Evolutionary conservation across 352 stramenopile genomes (phyloP).

Genomic region (Phytophthora meadii): DNA sequence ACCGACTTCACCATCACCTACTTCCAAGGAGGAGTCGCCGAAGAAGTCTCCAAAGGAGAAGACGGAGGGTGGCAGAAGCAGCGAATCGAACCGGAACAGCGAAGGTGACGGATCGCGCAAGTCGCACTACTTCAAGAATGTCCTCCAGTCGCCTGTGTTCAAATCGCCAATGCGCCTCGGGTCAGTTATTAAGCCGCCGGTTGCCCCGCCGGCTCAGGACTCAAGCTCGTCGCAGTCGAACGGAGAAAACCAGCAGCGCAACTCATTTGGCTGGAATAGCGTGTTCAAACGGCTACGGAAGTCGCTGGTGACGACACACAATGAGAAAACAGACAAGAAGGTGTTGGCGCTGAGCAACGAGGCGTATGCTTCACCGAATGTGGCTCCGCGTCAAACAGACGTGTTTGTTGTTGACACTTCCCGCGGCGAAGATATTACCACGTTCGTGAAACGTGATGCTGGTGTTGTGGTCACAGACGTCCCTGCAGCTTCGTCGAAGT

Average conservation of each 20-base stretch:
- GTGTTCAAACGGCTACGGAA: slow-evolving; percentile 85
- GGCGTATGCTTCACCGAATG: slow-evolving; percentile 55
- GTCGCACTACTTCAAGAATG: slow-evolving; percentile 88
- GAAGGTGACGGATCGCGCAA: slow-evolving; percentile 57
- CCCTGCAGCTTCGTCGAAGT: slow-evolving; percentile 41
- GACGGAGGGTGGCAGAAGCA: slow-evolving; percentile 17
- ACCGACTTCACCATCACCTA: slow-evolving; percentile 15
- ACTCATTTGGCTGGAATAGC: slow-evolving; percentile 81
- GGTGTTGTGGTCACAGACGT: slow-evolving; percentile 75
- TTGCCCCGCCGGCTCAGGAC: slow-evolving; percentile 40
- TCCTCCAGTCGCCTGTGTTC: slow-evolving; percentile 86
- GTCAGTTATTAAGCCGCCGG: slow-evolving; percentile 73
- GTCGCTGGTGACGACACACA: slow-evolving; percentile 72
- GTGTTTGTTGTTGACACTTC: slow-evolving; percentile 84
- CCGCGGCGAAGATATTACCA: slow-evolving; percentile 84
- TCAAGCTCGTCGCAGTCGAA: slow-evolving; percentile 33
- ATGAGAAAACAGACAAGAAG: slow-evolving; percentile 74
- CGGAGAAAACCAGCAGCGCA: slow-evolving; percentile 41
- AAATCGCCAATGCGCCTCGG: slow-evolving; percentile 80
- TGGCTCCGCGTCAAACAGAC: slow-evolving; percentile 62
- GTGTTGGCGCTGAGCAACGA: slow-evolving; percentile 77
- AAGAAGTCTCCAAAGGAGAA: slow-evolving; percentile 42
- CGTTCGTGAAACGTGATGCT: slow-evolving; percentile 77
- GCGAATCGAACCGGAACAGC: slow-evolving; percentile 26
- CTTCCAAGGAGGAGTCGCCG: slow-evolving; percentile 15